Base-by-base conservation (phyloP, 768 basidiomycete species). In the Gautieria morchelliformis region DNA sequence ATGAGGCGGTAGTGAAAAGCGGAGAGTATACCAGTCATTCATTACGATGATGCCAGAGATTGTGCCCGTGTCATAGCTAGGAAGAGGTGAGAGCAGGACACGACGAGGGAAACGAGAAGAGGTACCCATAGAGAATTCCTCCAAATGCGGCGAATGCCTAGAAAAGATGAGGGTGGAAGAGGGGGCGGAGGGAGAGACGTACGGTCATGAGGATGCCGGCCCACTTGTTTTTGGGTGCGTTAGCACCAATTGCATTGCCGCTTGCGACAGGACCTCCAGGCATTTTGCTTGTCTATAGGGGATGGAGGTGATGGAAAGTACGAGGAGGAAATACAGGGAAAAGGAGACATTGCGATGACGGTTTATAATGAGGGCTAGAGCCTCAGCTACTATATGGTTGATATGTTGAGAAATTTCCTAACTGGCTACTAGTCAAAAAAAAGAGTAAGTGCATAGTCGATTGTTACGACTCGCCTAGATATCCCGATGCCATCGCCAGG, bases 31-130 rank as follows among this genome's bases (percentile, higher is more conserved):
- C 75, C 80, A 82, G 66, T 82, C 70, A 63, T 72, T 63, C 80
- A 87, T 87, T 54, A 75, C 80, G 54, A 79, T 81, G 68, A 90
- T 75, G 69, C 90, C 91, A 59, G 79, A 81, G 74, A 92, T 90
- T 63, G 80, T 80, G 63, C 91, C 91, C 53, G 90, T 89, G 70
- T 93, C 90, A 68, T 89, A 93, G 54, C 84, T 57, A 67, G 78
- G 77, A 47, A 75, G 67, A 59, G 76, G 35, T n/a, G 5, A 50
- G 61, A 56, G 44, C 56, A 60, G 57, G 65, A 48, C 55, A 71
- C 70, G 74, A 66, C 67, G 62, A 39, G 72, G 74, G 37, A 69
- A 75, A n/a, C n/a, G n/a, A 51, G 67, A 20, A 19, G 60, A 42
- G n/a, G 67, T 68, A 64, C 58, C 66, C 69, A 11, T 62, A 64